Base-by-base conservation (phyloP, 495 filamentous ascomycete species). In the Acidomyces sp. region DNA sequence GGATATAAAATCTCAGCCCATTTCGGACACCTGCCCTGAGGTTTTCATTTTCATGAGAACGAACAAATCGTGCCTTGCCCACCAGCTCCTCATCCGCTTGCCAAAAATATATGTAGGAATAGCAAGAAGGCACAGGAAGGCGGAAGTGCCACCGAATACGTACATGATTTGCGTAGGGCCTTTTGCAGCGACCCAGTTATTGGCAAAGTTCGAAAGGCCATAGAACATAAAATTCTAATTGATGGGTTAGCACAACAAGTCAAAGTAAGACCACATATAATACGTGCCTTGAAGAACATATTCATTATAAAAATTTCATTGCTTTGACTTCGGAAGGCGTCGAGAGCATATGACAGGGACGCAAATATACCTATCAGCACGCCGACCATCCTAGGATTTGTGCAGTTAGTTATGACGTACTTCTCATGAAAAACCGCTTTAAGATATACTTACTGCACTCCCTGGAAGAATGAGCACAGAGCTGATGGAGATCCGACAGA, bases 161-260 rank as follows among this genome's bases (percentile, higher is more conserved):
- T 45, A 43, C 39, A 49, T 43, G 29, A 49, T 49, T 34, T 49
- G 7, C 10, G 1, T 19, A 11, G 41, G 39, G 1, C 46, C 46
- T 2, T 30, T 26, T 6, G 22, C 20, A 15, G 46, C 41, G 6
- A 43, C 39, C 46, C 46, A 49, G 7, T 34, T 15, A 24, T 43
- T 44, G 25, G 41, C 41, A 17, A 32, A 49, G 26, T 45, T 44
- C 16, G 46, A 43, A 10, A 46, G 34, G 17, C 46, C 46, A 30
- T 49, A 49, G 34, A 49, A 49, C 34, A 49, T 37, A 34, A 49
- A 49, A 35, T 49, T 47, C 44, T 44, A 12, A n/a, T n/a, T n/a
- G n/a, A 29, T 9, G 9, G 13, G 26, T 29, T 29, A 9, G 9
- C 26, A 29, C 9, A 13, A 29, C 26, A 13, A 9, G 26, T 13